These are phyloP conservation scores for Litchi chinensis DNA, from an alignment of 345 rosid species.

Conservation along the genomic window DNA sequence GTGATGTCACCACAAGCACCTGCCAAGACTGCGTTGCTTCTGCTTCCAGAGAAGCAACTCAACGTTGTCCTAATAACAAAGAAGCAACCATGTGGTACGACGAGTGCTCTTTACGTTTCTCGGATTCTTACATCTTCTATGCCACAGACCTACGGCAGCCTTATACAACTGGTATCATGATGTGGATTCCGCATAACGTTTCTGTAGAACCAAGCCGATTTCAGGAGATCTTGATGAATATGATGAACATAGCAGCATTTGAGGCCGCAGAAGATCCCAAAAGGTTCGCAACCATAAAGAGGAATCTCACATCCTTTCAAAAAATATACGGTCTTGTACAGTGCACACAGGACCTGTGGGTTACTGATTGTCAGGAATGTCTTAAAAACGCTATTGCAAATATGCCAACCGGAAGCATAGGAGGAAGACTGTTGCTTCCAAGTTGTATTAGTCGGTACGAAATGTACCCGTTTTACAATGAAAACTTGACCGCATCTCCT, in stretches of 20 bases:
- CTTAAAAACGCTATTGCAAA: conserved; percentile 10
- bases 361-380: conserved; percentile 20
- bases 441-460: conserved; percentile 43
- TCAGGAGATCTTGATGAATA: not conserved
- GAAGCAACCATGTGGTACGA: conserved; percentile 34
- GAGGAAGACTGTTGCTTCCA: conserved; percentile 34
- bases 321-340: conserved; percentile 25
- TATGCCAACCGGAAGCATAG: conserved; percentile 7
- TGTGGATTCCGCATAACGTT: too few species aligned
- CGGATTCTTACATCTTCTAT: conserved; percentile 31
- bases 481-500: not conserved
- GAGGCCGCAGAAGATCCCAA: not conserved
- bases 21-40: conserved; percentile 40
- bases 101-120: conserved; percentile 1
- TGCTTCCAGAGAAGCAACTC: conserved; percentile 21
- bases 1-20: conserved; percentile 18
- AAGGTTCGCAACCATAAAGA: conserved; percentile 14
- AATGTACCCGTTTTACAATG: conserved; percentile 23
- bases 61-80: too few species aligned
- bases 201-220: conserved; percentile 6
- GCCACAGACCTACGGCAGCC: not conserved
- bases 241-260: not conserved
- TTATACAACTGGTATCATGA: not conserved
- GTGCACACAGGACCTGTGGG: conserved; percentile 25
- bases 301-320: not conserved